phyloP scores from a whole-genome alignment of 768 basidiomycete genomes.

The Vararia minispora region DNA sequence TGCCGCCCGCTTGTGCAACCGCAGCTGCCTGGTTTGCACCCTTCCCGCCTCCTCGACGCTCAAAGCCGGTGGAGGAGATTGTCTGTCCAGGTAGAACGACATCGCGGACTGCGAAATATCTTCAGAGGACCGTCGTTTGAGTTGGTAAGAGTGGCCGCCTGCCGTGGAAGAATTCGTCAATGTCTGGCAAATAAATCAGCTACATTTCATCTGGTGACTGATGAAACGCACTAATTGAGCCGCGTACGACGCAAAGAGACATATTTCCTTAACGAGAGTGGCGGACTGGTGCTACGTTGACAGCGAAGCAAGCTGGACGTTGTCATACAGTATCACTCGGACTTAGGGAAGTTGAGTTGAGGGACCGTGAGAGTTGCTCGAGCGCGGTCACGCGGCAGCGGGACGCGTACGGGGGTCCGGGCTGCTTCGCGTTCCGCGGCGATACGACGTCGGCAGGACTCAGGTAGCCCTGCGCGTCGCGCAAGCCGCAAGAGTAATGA shows the following conservation, averaged over 20 bases:
- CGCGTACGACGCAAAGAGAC: constrained; percentile 4
- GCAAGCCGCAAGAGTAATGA: too few relatives aligned
- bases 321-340: too few relatives aligned
- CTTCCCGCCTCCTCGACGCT: constrained; percentile 46
- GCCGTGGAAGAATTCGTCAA: constrained; percentile 52
- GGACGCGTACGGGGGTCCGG: too few relatives aligned
- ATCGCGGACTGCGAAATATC: constrained; percentile 28
- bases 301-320: too few relatives aligned
- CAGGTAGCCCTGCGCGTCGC: too few relatives aligned
- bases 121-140: not conserved
- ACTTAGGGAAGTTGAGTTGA: too few relatives aligned
- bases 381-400: too few relatives aligned
- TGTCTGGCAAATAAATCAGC: constrained; percentile 23
- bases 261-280: too few relatives aligned
- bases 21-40: constrained; percentile 58
- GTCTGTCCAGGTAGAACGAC: constrained; percentile 51
- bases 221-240: constrained; percentile 5
- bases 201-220: not conserved
- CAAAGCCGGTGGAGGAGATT: constrained; percentile 38
- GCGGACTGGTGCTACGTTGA: too few relatives aligned
- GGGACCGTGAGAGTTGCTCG: too few relatives aligned
- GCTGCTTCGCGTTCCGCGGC: too few relatives aligned
- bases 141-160: constrained; percentile 4
- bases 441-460: too few relatives aligned
- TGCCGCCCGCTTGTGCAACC: constrained; percentile 38